Base-by-base conservation (phyloP, 805 yeast genomes). In the Lipomyces japonicus region DNA sequence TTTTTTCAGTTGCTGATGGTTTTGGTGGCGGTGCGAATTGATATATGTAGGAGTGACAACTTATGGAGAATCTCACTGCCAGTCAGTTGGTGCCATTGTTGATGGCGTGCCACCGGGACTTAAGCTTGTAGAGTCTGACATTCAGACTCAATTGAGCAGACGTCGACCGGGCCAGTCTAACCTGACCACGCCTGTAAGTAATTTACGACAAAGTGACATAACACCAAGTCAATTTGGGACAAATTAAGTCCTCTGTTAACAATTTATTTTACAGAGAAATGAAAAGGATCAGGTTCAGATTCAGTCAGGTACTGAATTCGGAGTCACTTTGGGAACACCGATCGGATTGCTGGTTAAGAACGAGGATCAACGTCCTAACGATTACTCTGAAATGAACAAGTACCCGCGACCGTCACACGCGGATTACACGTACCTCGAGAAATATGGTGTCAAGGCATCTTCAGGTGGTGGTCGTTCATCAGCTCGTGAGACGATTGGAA, bases 381-480 rank as follows among this genome's bases (percentile, higher is more conserved):
- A 93, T 70, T 93, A 93, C 75, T 78, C 86, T 23, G 97, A 91
- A 65, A 93, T 95, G 70, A 97, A 90, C 67, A 76, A 84, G 59
- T 93, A 81, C 73, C 98, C 98, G 61, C 82, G 98, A 70, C 98
- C 98, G 24, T 86, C 96, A 26, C 98, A 93, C 70, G 97, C 98
- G 18, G 98, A 93, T 70, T 89, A 76, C 77, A 93, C 98, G 21
- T 93, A 93, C 71, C 74, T 86, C 65, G 75, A 78, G 58, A 93
- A 93, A 71, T 93, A 93, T 71, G 95, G 96, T 38, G 77, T 82
- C 61, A 93, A 93, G 72, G 95, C 97, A 3, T 80, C 95, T 3
- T 84, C 95, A 32, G 98, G 98, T 45, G 98, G 98, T 65, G 98
- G 98, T 56, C 81, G 98, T 67, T 85, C 97, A 10, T 81, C 91